These are phyloP conservation scores for Dendryphion nanum DNA, from an alignment of 2,329 filamentous ascomycete genomes.

Conservation along the genomic window DNA sequence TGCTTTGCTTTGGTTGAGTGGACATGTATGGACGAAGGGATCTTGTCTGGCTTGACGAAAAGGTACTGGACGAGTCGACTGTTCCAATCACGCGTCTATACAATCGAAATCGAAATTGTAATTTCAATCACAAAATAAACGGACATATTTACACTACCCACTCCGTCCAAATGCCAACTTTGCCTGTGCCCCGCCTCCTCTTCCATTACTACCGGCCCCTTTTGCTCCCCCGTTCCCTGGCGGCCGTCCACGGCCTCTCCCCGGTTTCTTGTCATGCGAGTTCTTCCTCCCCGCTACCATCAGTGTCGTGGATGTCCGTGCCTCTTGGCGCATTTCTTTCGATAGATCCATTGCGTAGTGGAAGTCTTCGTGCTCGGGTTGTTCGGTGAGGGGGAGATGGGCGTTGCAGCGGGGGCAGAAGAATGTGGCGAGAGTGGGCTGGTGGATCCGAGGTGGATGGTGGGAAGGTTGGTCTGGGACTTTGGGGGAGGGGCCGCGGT, in stretches of 20 bases:
- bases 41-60: no score
- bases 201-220: constrained; percentile 19
- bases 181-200: constrained; percentile 34
- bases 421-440: constrained; percentile 35
- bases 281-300: constrained; percentile 7
- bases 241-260: constrained; percentile 38
- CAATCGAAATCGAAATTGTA: no score
- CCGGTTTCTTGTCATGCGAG: constrained; percentile 16
- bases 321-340: constrained; percentile 48
- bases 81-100: no score
- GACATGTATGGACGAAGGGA: no score
- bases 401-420: constrained; percentile 67
- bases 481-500: constrained; percentile 7
- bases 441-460: constrained; percentile 10
- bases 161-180: constrained; percentile 43
- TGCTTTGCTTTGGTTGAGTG: no score
- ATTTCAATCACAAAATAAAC: no score
- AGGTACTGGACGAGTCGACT: no score
- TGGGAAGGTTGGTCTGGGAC: no score
- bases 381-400: constrained; percentile 56
- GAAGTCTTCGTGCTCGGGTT: constrained; percentile 84
- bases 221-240: constrained; percentile 34
- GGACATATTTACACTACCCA: not conserved
- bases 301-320: constrained; percentile 15
- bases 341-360: constrained; percentile 89